phyloP scores from a whole-genome alignment of 1,284 basidiomycete genomes.

The Ceratobasidium sp. region DNA sequence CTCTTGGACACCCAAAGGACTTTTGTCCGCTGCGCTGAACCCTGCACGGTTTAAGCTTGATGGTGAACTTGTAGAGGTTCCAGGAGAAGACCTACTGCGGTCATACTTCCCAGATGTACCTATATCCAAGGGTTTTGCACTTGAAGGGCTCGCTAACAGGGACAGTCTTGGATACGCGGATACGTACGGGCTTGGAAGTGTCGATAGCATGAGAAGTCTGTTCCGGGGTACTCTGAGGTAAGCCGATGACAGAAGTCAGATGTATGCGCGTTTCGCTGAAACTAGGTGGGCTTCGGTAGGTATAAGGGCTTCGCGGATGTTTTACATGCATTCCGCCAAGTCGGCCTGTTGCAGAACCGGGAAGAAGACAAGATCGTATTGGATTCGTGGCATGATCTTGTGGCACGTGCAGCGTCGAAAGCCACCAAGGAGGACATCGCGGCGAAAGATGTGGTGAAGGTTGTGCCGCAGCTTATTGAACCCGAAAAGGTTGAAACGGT shows the following conservation, averaged over 20 bases:
- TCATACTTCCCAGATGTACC: constrained; percentile 97
- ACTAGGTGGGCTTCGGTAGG: constrained; percentile 59
- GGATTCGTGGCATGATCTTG: constrained; percentile 51
- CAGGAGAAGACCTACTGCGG: constrained; percentile 85
- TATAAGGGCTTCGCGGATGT: constrained; percentile 88
- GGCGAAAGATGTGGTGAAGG: constrained; percentile 7
- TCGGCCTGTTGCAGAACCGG: constrained; percentile 73
- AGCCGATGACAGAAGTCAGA: constrained; percentile 41
- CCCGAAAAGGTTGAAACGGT: constrained; percentile 57
- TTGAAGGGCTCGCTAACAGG: constrained; percentile 93
- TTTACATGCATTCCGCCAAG: constrained; percentile 78
- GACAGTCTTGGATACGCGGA: constrained; percentile 84
- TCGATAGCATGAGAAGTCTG: constrained; percentile 72
- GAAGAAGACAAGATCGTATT: constrained; percentile 55
- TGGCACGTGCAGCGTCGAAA: constrained; percentile 46
- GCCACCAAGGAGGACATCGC: constrained; percentile 7
- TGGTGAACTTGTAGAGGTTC: constrained; percentile 75
- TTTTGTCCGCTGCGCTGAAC: constrained; percentile 95
- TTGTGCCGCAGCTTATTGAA: constrained; percentile 54
- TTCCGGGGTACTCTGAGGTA: constrained; percentile 89
- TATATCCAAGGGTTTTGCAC: constrained; percentile 76
- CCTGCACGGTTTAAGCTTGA: constrained; percentile 84
- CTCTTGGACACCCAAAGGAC: constrained; percentile 98
- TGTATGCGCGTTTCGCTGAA: constrained; percentile 1
- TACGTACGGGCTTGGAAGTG: constrained; percentile 74